Base-by-base conservation (phyloP, 306 rosid species). In the Bauhinia variegata region DNA sequence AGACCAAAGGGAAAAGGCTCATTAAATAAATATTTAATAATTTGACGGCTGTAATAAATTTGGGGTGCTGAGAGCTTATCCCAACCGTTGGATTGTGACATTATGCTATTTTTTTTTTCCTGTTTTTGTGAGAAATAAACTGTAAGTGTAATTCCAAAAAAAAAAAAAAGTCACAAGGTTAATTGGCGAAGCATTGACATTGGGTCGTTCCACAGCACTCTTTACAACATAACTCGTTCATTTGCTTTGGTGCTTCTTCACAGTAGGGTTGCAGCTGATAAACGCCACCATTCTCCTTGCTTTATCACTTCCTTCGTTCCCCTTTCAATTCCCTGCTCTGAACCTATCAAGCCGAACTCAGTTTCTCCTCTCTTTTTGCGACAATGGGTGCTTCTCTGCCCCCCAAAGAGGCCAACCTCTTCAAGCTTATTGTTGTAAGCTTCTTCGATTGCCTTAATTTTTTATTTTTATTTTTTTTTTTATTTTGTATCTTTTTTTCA, bases 361-460 rank as follows among this genome's bases (percentile, higher is more conserved):
- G 61, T 54, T 3, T 42, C 23, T 57, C 33, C 68, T 53, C 57
- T 51, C 55, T 30, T 17, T 43, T 81, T 4, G 70, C 79, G 71
- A 60, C 83, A 81, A 92, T 92, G 98, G 98, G 96, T 49, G 96
- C 93, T 73, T 83, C 96, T 31, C 92, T 92, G 38, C 98, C 96
- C 9, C 78, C 93, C 31, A 92, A 81, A 54, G 98, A 92, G 86
- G 89, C 96, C 70, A 92, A 87, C 82, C 96, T 92, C 84, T 92
- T 92, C 96, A 92, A 92, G 84, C 96, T 89, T 86, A 87, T 92
- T 80, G 98, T 92, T 61, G 98, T 80, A 6, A 37, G 41, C 53
- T 50, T 50, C 80, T 70, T 66, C 84, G 81, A 73, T 82, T 72
- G 39, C 30, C 37, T 63, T 28, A 11, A 8, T 17, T 5, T 5